A percentile compares a stretch with the other conserved stretches of the same genome.
phyloP scores from a whole-genome alignment of 2,329 filamentous ascomycete species.

The Aspergillus fijiensis region DNA sequence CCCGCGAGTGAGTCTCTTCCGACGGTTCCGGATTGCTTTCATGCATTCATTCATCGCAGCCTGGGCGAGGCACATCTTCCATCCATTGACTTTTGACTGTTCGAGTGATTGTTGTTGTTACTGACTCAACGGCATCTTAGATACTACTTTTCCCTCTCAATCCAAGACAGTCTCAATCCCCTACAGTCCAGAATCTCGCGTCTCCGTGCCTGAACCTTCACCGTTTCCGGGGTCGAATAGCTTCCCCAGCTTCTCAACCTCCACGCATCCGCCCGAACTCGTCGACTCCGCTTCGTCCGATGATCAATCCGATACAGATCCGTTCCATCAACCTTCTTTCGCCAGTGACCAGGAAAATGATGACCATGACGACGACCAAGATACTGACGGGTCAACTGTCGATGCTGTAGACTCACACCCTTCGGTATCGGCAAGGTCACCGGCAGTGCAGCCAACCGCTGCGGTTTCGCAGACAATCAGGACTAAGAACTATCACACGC shows the following conservation, averaged over 20 bases:
- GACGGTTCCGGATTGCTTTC: conserved; percentile 15
- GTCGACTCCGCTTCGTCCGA: conserved; percentile 33
- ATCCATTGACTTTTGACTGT: conserved; percentile 6
- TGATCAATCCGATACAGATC: conserved; percentile 36
- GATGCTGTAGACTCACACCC: background rate
- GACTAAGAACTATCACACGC: background rate
- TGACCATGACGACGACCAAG: background rate
- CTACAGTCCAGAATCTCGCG: conserved; percentile 2
- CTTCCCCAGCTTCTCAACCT: conserved; percentile 22
- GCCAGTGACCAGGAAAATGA: conserved; percentile 26
- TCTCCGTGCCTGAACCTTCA: conserved; percentile 17
- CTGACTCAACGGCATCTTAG: background rate
- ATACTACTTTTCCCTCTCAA: background rate
- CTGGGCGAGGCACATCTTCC: background rate
- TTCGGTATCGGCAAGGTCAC: conserved; percentile 13
- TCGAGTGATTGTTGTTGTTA: background rate
- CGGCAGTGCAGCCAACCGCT: background rate
- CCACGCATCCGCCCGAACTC: conserved; percentile 23
- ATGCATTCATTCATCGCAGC: conserved; percentile 6
- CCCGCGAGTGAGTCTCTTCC: conserved; percentile 32
- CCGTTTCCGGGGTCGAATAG: conserved; percentile 17
- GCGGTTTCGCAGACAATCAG: background rate
- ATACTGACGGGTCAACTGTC: background rate
- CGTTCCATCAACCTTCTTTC: conserved; percentile 37
- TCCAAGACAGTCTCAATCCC: background rate